These are phyloP conservation scores for Anethum foeniculum DNA, from an alignment of 140 eudicot species.

Conservation along the genomic window DNA sequence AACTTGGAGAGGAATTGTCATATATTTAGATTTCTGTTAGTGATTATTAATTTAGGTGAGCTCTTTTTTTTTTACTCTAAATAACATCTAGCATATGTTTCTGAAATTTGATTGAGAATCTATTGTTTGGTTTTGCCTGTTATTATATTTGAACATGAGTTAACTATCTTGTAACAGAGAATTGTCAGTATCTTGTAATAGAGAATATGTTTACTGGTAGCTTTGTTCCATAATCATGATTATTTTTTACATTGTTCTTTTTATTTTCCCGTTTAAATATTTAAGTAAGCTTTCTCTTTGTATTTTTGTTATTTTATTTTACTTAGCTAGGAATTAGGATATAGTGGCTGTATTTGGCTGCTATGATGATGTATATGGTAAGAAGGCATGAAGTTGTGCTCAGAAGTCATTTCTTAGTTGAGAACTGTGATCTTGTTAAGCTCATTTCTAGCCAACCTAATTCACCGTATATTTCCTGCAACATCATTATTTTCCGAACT, in stretches of 20 bases:
- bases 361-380: not conserved
- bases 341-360: not conserved
- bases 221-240: conserved; percentile 26
- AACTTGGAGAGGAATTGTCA: too few species aligned
- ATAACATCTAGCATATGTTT: too few species aligned
- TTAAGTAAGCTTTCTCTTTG: not conserved
- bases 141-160: too few species aligned
- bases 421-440: not conserved
- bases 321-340: not conserved
- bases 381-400: not conserved
- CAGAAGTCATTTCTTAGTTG: not conserved
- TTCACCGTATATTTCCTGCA: not conserved
- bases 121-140: too few species aligned
- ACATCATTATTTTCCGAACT: not conserved
- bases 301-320: not conserved
- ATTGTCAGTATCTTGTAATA: too few species aligned
- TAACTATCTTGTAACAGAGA: too few species aligned
- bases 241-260: not conserved
- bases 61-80: too few species aligned
- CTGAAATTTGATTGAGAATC: too few species aligned
- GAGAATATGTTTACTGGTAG: conserved; percentile 87
- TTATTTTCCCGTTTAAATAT: not conserved
- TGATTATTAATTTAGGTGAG: too few species aligned
- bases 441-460: not conserved
- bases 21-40: too few species aligned